Conservation (phyloP, 257 asterid species). For the Catharanthus roseus region DNA sequence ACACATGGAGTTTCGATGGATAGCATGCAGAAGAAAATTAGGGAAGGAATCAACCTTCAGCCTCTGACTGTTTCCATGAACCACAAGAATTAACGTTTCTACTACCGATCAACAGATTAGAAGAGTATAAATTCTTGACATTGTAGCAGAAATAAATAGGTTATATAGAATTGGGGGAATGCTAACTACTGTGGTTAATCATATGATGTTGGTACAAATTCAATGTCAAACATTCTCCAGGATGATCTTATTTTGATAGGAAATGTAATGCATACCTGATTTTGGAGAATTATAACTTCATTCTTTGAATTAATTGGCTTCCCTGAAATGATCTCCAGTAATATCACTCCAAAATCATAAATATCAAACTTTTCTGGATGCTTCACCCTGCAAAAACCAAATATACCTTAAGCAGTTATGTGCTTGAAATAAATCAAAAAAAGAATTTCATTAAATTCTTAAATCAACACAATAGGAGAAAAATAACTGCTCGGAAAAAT, state of each 20-base stretch:
- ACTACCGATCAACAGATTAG: neutral
- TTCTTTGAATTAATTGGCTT: conserved; percentile 41
- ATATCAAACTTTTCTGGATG: conserved; percentile 62
- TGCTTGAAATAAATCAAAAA: neutral
- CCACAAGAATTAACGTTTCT: neutral
- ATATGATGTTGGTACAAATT: neutral
- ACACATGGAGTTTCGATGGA: too few species aligned
- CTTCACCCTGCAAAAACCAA: conserved; percentile 36
- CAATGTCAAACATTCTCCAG: neutral
- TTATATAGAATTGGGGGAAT: neutral
- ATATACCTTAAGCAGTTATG: too few species aligned
- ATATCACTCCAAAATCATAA: conserved; percentile 68
- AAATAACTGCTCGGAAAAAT: neutral
- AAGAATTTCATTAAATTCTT: too few species aligned
- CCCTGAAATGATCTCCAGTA: conserved; percentile 69
- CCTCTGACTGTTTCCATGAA: neutral
- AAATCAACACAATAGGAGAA: neutral
- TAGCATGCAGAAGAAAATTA: neutral
- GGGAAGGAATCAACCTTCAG: neutral
- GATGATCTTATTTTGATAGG: neutral
- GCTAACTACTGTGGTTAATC: neutral
- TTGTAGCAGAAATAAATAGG: neutral
- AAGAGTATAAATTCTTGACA: neutral
- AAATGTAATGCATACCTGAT: conserved; percentile 44
- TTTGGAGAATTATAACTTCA: conserved; percentile 40